Conservation (phyloP, 306 rosid genomes). For the Quercus berberidifolia region DNA sequence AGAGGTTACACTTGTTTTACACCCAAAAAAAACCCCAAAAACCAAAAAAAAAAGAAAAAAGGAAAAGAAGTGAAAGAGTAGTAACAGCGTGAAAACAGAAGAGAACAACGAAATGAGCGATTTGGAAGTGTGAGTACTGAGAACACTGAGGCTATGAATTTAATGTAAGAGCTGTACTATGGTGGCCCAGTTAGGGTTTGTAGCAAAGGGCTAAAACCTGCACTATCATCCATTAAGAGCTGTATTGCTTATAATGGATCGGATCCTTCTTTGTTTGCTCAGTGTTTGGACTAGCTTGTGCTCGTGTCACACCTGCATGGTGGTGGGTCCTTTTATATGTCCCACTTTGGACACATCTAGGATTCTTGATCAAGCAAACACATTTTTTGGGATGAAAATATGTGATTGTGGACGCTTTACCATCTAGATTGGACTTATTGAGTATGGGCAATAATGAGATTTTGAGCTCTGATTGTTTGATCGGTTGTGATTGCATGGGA, state of each 20-base stretch:
- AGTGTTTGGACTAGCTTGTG: slow-evolving; percentile 15
- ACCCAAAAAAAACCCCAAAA: neutral
- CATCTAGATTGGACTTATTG: neutral
- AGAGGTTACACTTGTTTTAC: neutral
- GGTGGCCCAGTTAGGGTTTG: slow-evolving; percentile 64
- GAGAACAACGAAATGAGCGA: slow-evolving; percentile 24
- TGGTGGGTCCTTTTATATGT: slow-evolving; percentile 22
- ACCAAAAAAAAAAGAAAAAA: slow-evolving; percentile 4
- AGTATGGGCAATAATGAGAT: neutral
- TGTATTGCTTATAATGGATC: slow-evolving; percentile 54
- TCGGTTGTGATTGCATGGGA: neutral
- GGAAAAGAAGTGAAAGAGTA: neutral
- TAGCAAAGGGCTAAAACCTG: slow-evolving; percentile 48
- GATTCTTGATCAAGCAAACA: slow-evolving; percentile 1
- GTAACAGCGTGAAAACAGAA: neutral
- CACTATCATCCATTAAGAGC: slow-evolving; percentile 34
- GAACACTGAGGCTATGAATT: slow-evolving; percentile 57
- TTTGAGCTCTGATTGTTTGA: neutral
- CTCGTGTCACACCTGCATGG: slow-evolving; percentile 61
- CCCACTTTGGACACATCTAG: slow-evolving; percentile 25
- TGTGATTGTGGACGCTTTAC: neutral
- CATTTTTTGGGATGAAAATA: no score
- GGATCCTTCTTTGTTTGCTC: slow-evolving; percentile 26
- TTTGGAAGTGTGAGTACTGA: slow-evolving; percentile 14
- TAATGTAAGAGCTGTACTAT: slow-evolving; percentile 50